Evolutionary conservation across 768 basidiomycete species (phyloP), one percentile per base, ranked within the genome.

Genomic region (Tricholoma matsutake): DNA sequence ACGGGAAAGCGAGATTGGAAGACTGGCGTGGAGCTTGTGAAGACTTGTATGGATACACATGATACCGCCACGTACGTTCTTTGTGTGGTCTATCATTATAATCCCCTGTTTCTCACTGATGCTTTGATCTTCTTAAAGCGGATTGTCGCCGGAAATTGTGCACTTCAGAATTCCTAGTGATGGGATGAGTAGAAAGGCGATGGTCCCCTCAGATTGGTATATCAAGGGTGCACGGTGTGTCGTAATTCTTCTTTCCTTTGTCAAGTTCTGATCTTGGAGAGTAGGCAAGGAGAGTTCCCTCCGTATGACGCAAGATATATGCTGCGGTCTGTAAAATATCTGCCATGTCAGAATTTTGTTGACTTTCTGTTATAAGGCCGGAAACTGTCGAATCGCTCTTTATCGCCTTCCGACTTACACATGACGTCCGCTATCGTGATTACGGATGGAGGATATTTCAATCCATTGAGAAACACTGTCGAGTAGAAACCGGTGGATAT

Each of bases 351-450:
- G 32, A 6, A 49, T 47, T 54, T 43, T 13, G 37, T 20, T n/a
- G 14, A 4, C 8, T 14, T 10, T n/a, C 54, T 57, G 35, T 52
- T 20, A 34, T 41, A 47, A 89, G 92, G 6, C 96, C 96, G 2
- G 96, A 98, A 78, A 98, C 96, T 1, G 84, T 95, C 25, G 96
- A 98, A 72, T 95, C 92, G 0, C 85, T 97, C 41, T 96, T 98
- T 80, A 77, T 94, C 47, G 95, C 94, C 0, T 97, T 81, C 73
- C 85, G 96, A n/a, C 78, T 94, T 4, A 96, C 96, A 2, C 94
- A 94, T 6, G 87, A 97, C 67, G 76, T 81, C 29, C 78, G 81
- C 28, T 98, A 96, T 70, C 86, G 96, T 13, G 83, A 88, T 18
- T 83, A 86, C 66, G 95, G 92, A 20, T 97, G 95, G 94, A 71